Percentiles rank a stretch among this genome's conserved stretches.
Evolutionary conservation across 108 stramenopile genomes (phyloP).

Genomic region (Fistulifera pelliculosa): DNA sequence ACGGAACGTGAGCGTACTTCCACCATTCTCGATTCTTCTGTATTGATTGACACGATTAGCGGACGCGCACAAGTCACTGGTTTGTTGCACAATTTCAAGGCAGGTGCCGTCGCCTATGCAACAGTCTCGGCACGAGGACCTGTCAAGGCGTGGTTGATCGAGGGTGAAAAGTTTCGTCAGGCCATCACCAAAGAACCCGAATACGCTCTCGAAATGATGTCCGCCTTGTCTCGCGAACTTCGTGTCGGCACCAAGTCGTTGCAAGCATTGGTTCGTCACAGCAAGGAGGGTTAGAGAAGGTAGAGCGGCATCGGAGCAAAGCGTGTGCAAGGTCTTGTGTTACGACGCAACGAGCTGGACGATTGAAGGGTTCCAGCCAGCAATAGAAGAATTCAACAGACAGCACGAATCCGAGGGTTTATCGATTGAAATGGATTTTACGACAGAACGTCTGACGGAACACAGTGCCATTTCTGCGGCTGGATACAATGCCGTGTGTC

Average conservation of each 20-base stretch:
- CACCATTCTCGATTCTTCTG: constrained; percentile 10
- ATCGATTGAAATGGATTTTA: constrained; percentile 45
- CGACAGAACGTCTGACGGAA: constrained; percentile 36
- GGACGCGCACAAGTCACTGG: constrained; percentile 48
- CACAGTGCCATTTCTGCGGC: constrained; percentile 34
- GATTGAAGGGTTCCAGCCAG: constrained; percentile 31
- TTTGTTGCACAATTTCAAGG: constrained; percentile 19
- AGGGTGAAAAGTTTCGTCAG: constrained; percentile 23
- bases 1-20: neutral
- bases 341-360: constrained; percentile 62
- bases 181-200: constrained; percentile 15
- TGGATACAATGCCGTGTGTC: constrained; percentile 65
- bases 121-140: constrained; percentile 27
- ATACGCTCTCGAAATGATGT: constrained; percentile 28
- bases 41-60: constrained; percentile 18
- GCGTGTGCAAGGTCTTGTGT: constrained; percentile 26
- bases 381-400: constrained; percentile 38
- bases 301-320: neutral
- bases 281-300: constrained; percentile 3
- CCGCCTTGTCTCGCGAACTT: constrained; percentile 14
- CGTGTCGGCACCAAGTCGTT: constrained; percentile 19
- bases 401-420: constrained; percentile 12
- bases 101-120: constrained; percentile 26
- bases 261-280: constrained; percentile 15
- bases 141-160: constrained; percentile 35